Evolutionary conservation across 768 basidiomycete genomes (phyloP).

Genomic region (Trametes cingulata): DNA sequence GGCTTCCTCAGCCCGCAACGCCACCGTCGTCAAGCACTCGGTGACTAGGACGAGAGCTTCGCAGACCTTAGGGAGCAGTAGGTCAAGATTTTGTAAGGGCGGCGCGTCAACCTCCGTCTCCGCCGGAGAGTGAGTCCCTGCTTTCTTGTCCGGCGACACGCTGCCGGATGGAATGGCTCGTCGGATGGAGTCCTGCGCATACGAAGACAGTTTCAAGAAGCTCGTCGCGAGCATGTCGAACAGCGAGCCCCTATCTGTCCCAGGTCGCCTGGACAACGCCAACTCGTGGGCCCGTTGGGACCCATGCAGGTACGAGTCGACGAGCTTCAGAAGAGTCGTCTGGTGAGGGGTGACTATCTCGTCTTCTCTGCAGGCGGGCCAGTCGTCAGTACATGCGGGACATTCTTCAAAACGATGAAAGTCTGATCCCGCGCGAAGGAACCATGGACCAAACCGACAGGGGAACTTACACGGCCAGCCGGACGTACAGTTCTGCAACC

Average conservation of each 20-base stretch:
- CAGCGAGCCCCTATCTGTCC: constrained; percentile 43
- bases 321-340: constrained; percentile 81
- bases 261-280: constrained; percentile 42
- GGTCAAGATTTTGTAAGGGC: constrained; percentile 53
- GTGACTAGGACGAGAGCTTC: constrained; percentile 78
- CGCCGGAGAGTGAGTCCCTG: not conserved
- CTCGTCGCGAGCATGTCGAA: constrained; percentile 44
- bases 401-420: not conserved
- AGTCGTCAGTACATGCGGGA: not conserved
- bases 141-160: not conserved
- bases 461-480: constrained; percentile 57
- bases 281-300: constrained; percentile 24
- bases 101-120: not conserved
- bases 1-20: constrained; percentile 50
- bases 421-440: not conserved
- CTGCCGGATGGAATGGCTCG: constrained; percentile 41
- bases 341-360: constrained; percentile 85
- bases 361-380: constrained; percentile 47
- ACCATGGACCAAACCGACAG: not conserved
- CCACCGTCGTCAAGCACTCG: constrained; percentile 71
- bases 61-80: constrained; percentile 73
- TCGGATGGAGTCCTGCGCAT: constrained; percentile 54
- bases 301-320: constrained; percentile 81
- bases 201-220: constrained; percentile 63
- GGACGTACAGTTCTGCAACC: constrained; percentile 58